Base-by-base conservation (phyloP, 75 land plant genomes). In the Pinus albicaulis region DNA sequence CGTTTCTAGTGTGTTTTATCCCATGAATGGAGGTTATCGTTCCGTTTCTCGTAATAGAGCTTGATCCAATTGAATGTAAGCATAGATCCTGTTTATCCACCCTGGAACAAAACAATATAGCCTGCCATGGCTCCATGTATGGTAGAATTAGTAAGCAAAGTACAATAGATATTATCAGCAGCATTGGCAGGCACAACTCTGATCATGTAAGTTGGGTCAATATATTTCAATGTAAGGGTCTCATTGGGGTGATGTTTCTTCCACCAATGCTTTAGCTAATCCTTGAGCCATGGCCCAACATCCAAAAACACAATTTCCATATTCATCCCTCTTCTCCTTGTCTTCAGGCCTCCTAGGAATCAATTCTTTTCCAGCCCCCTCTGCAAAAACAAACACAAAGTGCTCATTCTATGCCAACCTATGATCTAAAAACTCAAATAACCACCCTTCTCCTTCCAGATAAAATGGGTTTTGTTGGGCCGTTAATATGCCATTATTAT, bases 191-290 rank as follows among this genome's bases (percentile, higher is more conserved):
- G 89, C 3, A 90, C 89, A 3, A 96, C 93, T 12, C 98, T 86
- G 28, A 95, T 87, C 96, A 93, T 95, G 74, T 95, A 95, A 0
- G 94, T 95, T 1, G 96, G 96, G 79, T 95, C 98, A 38, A 93
- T 95, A 69, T 91, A 95, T 77, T 95, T 95, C 62, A 91, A 88
- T 4, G 92, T 88, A 71, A 93, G 89, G 70, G 89, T 59, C 72
- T 93, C 92, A 11, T 74, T 80, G 0, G 89, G 83, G 44, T 89
- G 93, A 48, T 77, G 87, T 48, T 83, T 80, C 16, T 77, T 76
- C 93, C 93, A 91, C 93, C 95, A 93, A 4, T 75, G 81, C 70
- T 91, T 91, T 55, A 90, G 78, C 86, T 93, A 88, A 11, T 84
- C 76, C 53, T 80, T 82, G 66, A 92, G 66, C 89, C 90, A 92